phyloP scores from a whole-genome alignment of 2,329 filamentous ascomycete genomes.

The Cladophialophora bantiana region DNA sequence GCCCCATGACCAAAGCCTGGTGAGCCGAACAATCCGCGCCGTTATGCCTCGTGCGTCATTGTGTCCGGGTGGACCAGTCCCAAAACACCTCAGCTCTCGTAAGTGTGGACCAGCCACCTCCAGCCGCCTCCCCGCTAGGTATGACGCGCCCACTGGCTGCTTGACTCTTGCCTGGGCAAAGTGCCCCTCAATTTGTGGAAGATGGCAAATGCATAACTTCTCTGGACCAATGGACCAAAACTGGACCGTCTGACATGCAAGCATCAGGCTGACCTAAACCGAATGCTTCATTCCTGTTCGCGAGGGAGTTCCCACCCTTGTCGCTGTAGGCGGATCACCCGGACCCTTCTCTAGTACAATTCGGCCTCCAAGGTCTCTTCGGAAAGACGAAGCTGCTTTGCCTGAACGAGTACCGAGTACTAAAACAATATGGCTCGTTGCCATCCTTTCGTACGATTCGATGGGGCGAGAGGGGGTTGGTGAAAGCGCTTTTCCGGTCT shows the following conservation, averaged over 20 bases:
- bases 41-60: slow-evolving; percentile 7
- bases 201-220: background rate
- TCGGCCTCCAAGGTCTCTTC: slow-evolving; percentile 9
- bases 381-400: slow-evolving; percentile 7
- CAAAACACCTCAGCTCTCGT: slow-evolving; percentile 9
- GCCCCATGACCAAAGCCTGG: background rate
- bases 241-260: slow-evolving; percentile 13
- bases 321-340: slow-evolving; percentile 5
- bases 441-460: slow-evolving; percentile 8
- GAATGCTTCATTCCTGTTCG: slow-evolving; percentile 17
- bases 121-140: background rate
- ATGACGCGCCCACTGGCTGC: background rate
- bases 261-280: slow-evolving; percentile 25
- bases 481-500: background rate
- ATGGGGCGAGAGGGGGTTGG: background rate
- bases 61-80: background rate
- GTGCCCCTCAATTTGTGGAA: background rate
- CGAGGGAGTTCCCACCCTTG: background rate
- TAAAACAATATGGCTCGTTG: slow-evolving; percentile 14
- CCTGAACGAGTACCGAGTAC: slow-evolving; percentile 14
- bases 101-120: background rate
- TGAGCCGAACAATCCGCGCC: slow-evolving; percentile 1
- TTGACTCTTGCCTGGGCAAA: background rate
- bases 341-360: slow-evolving; percentile 5
- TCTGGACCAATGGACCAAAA: background rate